Base-by-base conservation (phyloP, 768 basidiomycete species). In the Podaxis sp. region DNA sequence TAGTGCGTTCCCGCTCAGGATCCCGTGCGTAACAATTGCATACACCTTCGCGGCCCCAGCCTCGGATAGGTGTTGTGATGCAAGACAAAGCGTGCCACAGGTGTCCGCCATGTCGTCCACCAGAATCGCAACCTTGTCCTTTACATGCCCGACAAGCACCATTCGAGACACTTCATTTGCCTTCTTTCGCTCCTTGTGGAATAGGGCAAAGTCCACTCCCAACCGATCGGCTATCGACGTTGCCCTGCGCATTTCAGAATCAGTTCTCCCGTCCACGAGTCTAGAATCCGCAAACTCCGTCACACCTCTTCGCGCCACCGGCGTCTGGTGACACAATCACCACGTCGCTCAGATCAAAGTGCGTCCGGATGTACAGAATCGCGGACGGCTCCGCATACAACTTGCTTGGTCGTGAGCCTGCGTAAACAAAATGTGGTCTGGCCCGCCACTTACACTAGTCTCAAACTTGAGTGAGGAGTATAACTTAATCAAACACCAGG, bases 91-190 rank as follows among this genome's bases (percentile, higher is more conserved):
- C 61, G 97, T 99, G 56, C 93, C 93, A 68, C 93, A 96, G 46
- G 94, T 96, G 74, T 96, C 93, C 32, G 94, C 93, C 94, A 99
- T 98, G 79, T 99, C 97, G 79, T 98, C 97, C 48, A 98, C 91
- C 28, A 99, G 80, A 61, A 99, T 95, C 57, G 95, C 97, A 46
- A 87, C 82, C 77, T 98, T 95, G 71, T 88, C 94, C 70, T 85
- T 87, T 63, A 95, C 95, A 68, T 93, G 88, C 1, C 97, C 97
- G 48, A 99, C 96, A 55, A 99, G 86, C 59, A 95, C 85, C 94
- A 95, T 95, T 59, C 94, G 86, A 62, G 93, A 94, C 5, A 96
- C 93, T 64, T 93, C 90, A 73, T 95, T 96, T 32, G 93, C 93
- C 76, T 93, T 95, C 79, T 95, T 95, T 62, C 96, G 90, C 80